Base-by-base conservation (phyloP, 805 yeast genomes). In the Saccharomycopsis fodiens region DNA sequence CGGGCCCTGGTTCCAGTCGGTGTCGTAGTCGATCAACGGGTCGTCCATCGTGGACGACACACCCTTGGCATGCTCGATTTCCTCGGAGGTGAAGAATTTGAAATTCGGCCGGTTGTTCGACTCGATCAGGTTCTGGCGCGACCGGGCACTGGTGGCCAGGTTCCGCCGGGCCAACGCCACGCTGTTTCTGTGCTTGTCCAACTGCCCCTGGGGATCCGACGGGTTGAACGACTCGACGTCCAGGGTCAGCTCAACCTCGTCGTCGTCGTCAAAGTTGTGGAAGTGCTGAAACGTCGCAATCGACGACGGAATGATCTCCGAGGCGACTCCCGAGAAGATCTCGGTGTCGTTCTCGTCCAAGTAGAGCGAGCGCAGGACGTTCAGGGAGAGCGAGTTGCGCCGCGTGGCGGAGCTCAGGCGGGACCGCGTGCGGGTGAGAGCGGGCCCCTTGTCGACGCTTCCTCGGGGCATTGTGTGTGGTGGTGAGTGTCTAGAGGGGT, bases 31-130 rank as follows among this genome's bases (percentile, higher is more conserved):
- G 19, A 83, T 74, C 0, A 74, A 72, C 1, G 73, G 69, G 54
- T 76, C 73, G 51, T 79, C 85, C 54, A 82, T 59, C 2, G 91
- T 82, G 1, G 96, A 85, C 1, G 91, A 73, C 4, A 62, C 67
- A 39, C 96, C 96, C 44, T 85, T 93, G 0, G 97, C 97, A 42
- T 73, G 69, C 56, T 83, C 89, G 39, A 91, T 81, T 54, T 87
- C 93, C 46, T 84, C 86, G 3, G 82, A 70, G 8, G 91, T 78
- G 63, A 91, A 91, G 60, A 89, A 91, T 50, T 78, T 74, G 66
- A 93, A 91, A 45, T 79, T 69, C 12, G 63, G 51, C 27, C 47
- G 30, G 19, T 38, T 41, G 19, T 21, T 41, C 3, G 50, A 58
- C 15, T 60, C 64, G 7, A 59, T 46, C 1, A 63, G 59, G 30